These are phyloP conservation scores for Tolypocladium album DNA, from an alignment of 2,329 filamentous ascomycete genomes.

Conservation along the genomic window DNA sequence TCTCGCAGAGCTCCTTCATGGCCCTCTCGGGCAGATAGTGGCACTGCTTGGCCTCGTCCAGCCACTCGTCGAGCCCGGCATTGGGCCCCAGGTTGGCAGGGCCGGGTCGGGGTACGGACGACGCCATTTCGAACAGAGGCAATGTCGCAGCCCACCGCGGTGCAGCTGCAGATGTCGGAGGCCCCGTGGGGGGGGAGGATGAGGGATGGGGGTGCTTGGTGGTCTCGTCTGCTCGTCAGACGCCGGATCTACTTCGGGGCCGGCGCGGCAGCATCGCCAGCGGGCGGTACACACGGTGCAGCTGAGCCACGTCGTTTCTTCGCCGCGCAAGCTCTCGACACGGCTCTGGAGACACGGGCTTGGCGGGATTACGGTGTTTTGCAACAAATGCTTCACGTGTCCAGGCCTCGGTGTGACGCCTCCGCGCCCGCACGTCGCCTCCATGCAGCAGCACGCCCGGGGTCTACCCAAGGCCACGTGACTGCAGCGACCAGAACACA, in stretches of 20 bases:
- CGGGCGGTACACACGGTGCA: not conserved
- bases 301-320: not conserved
- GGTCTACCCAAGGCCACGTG: not conserved
- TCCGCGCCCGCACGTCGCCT: not conserved
- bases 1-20: conserved; percentile 98
- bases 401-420: not conserved
- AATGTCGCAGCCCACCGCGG: conserved; percentile 7
- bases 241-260: conserved; percentile 8
- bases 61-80: conserved; percentile 89
- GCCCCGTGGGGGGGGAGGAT: conserved; percentile 1
- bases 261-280: conserved; percentile 1
- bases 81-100: conserved; percentile 76
- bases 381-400: not conserved
- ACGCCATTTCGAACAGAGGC: conserved; percentile 24
- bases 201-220: not conserved
- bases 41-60: conserved; percentile 92
- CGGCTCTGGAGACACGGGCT: not conserved
- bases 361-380: not conserved
- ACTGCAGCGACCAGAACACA: not conserved
- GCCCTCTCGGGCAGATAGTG: conserved; percentile 91
- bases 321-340: not conserved
- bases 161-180: conserved; percentile 11
- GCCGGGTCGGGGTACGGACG: conserved; percentile 70
- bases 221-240: not conserved
- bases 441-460: not conserved